These are phyloP conservation scores for Venturia aucupariae DNA, from an alignment of 2,329 filamentous ascomycete genomes.

Conservation along the genomic window DNA sequence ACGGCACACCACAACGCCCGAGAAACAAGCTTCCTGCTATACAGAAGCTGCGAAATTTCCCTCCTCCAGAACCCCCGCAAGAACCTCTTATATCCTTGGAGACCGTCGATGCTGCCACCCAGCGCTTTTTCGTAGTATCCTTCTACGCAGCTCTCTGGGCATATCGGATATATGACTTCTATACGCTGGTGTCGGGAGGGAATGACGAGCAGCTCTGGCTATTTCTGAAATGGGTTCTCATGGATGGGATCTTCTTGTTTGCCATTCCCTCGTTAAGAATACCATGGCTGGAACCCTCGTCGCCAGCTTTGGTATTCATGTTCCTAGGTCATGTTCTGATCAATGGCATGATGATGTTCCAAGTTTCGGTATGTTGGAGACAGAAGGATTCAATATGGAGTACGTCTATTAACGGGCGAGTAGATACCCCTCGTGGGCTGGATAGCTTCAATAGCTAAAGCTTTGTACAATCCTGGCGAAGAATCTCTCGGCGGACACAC, in stretches of 20 bases:
- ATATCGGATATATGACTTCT: conserved; percentile 85
- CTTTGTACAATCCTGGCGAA: conserved; percentile 78
- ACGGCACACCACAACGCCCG: conserved; percentile 3
- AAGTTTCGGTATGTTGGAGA: conserved; percentile 42
- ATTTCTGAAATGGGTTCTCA: conserved; percentile 85
- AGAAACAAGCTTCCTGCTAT: conserved; percentile 4
- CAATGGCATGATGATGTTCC: conserved; percentile 88
- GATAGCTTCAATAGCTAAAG: conserved; percentile 62
- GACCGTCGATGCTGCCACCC: conserved; percentile 80
- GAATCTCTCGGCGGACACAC: conserved; percentile 86
- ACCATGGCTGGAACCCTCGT: conserved; percentile 92
- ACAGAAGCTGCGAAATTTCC: background rate
- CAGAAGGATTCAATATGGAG: background rate
- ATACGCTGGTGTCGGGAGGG: conserved; percentile 59
- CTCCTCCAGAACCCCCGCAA: background rate
- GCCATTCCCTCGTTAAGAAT: conserved; percentile 79
- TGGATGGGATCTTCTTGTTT: conserved; percentile 83
- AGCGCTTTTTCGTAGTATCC: conserved; percentile 78
- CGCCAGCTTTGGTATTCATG: conserved; percentile 58
- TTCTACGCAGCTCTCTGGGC: conserved; percentile 67
- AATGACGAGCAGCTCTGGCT: conserved; percentile 81
- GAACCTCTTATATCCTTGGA: conserved; percentile 68
- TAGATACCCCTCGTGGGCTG: conserved; percentile 68
- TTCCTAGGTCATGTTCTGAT: conserved; percentile 63
- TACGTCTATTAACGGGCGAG: background rate